Evolutionary conservation across 345 rosid species (phyloP).

Genomic region (Hibiscus syriacus): DNA sequence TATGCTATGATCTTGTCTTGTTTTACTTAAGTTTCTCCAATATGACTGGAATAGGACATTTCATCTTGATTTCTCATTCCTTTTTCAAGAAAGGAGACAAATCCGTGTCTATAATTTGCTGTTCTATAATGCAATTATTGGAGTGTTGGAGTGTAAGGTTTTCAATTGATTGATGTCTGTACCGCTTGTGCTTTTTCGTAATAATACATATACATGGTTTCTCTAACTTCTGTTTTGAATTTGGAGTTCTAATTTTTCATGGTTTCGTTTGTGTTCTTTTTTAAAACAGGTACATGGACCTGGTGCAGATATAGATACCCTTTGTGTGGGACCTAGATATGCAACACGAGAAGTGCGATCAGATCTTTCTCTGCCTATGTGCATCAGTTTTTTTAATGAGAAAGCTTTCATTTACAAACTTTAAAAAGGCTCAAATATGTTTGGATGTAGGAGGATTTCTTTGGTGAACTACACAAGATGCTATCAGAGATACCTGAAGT

Average conservation of each 20-base stretch:
- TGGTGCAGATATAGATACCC: slow-evolving; percentile 96
- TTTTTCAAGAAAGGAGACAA: not conserved
- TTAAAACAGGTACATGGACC: slow-evolving; percentile 85
- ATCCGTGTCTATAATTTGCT: not conserved
- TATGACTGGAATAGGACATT: not conserved
- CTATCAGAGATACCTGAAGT: slow-evolving; percentile 90
- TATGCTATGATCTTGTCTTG: not conserved
- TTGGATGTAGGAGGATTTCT: slow-evolving; percentile 75
- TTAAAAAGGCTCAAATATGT: slow-evolving; percentile 10
- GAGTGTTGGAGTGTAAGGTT: not conserved
- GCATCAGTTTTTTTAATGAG: slow-evolving; percentile 11
- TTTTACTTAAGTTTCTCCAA: not conserved
- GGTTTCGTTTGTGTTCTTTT: not conserved
- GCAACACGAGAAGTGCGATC: slow-evolving; percentile 86
- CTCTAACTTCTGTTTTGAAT: not conserved
- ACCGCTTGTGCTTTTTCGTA: not conserved
- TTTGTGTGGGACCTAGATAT: slow-evolving; percentile 92
- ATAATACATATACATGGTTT: not conserved
- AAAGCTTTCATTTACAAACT: slow-evolving; percentile 16
- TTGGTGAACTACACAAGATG: slow-evolving; percentile 79
- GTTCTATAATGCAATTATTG: not conserved
- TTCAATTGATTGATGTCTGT: not conserved
- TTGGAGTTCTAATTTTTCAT: not conserved
- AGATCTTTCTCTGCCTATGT: slow-evolving; percentile 21
- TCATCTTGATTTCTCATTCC: not conserved